Percentiles rank a stretch among this genome's conserved stretches.
Evolutionary conservation across 208 protist genomes (phyloP).

Genomic region (Trypanosoma avium): DNA sequence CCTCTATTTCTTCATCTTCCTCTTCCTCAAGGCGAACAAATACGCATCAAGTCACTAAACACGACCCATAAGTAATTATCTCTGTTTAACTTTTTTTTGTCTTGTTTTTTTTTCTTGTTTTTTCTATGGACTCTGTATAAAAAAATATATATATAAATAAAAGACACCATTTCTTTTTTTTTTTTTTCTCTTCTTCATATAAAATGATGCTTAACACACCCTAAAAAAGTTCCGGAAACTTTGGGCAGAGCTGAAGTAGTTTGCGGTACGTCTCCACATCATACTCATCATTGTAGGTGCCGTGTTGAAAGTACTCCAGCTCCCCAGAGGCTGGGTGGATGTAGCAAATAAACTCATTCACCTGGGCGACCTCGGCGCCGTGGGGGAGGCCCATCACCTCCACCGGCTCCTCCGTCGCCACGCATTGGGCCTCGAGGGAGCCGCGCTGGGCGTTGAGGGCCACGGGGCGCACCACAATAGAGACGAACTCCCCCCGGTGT

Average conservation of each 20-base stretch:
- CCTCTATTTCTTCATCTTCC: too few species aligned
- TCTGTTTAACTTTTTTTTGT: neutral
- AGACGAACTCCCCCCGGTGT: slow-evolving; percentile 85
- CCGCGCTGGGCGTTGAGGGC: slow-evolving; percentile 34
- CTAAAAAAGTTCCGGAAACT: slow-evolving; percentile 89
- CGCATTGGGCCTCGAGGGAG: slow-evolving; percentile 71
- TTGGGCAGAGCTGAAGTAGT: slow-evolving; percentile 68
- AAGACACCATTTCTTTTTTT: neutral
- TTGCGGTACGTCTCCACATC: slow-evolving; percentile 89
- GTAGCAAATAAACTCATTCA: slow-evolving; percentile 92
- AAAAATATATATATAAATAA: neutral
- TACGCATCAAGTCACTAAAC: too few species aligned
- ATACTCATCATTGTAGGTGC: slow-evolving; percentile 88
- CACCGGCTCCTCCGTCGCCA: slow-evolving; percentile 60
- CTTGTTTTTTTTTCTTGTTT: neutral
- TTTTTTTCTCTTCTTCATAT: neutral
- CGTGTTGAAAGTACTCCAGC: slow-evolving; percentile 82
- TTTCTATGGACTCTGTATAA: neutral
- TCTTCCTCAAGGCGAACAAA: too few species aligned
- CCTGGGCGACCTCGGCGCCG: slow-evolving; percentile 75
- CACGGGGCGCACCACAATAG: slow-evolving; percentile 76
- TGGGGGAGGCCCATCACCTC: slow-evolving; percentile 65
- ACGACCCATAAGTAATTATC: neutral
- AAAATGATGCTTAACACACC: too few species aligned
- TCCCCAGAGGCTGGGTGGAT: slow-evolving; percentile 73